Evolutionary conservation across 148 eudicot genomes (phyloP), one percentile per base, ranked within the genome.

Genomic region (Cornus florida): DNA sequence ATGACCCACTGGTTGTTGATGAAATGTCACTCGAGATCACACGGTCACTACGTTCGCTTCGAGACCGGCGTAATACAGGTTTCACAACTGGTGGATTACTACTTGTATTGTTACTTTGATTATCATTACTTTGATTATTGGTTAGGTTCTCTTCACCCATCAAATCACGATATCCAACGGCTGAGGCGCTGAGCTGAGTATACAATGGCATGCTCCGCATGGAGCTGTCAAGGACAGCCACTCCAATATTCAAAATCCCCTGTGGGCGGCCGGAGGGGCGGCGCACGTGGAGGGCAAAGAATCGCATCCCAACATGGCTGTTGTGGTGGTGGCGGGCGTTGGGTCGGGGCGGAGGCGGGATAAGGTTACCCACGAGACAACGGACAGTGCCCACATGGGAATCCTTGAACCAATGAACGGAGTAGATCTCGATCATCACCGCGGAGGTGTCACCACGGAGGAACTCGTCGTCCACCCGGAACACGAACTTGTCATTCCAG

Each of bases 401-500:
- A 23, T 90, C 92, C 0, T 87, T 84, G n/a, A 87, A 85, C 93
- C 96, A 90, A 75, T 86, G 86, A 0, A 28, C 41, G 2, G 86
- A 80, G 38, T 88, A 81, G 35, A 92, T 87, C 70, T 92, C 91
- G 5, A 92, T 89, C 91, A 87, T 86, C 41, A 92, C 84, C 0
- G 90, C 92, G 0, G 94, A 89, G 0, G 87, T 92, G 20, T 92
- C 94, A 0, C 68, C 74, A 10, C 77, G 73, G 0, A 92, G 89
- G 72, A 90, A 92, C 17, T 84, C 86, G 6, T 85, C 84, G 43
- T 92, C 91, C 4, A 92, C 97, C 11, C 91, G 90, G 46, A 90
- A 92, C 7, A 92, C 88, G 38, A 92, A 92, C 65, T 90, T 92
- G 69, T 92, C 97, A 20, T 92, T 92, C 97, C 97, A 92, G 5